Evolutionary conservation across 139 green algal species (phyloP), one percentile per base, ranked within the genome.

Genomic region (Chlamydomonas urium): DNA sequence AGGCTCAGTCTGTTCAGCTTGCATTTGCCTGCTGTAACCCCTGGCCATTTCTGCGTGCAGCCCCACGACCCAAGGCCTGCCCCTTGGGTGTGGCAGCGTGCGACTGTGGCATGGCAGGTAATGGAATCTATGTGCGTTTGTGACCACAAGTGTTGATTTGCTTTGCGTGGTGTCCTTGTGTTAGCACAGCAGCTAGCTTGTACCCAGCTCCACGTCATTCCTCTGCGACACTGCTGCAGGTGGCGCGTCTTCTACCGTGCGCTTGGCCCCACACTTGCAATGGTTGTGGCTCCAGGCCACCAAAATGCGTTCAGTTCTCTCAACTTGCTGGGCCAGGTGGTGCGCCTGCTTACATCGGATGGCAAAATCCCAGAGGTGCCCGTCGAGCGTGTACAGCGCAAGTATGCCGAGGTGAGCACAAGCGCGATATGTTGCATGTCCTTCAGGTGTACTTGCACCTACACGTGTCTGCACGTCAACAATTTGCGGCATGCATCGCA

Each of bases 381-480:
- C 14, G 53, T 33, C 6, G 53, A 63, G 53, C 24, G 53, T 26
- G 19, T 63, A 33, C 53, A 63, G 53, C 53, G 53, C 53, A 63
- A 63, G 53, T 63, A 34, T 63, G n/a, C 53, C 24, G 53, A 63
- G 53, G 53, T 63, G 53, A 63, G 53, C 53, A 63, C 53, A 32
- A 63, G 53, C 21, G 21, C 45, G 45, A 56, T 17, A 56, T 32
- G 56, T 10, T 53, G 42, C 42, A 53, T 53, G 42, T n/a, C 42
- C 10, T 53, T 10, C 42, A 53, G 10, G 42, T 53, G 42, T 53
- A 17, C 42, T 10, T 53, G 42, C 42, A 17, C 42, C 14, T 53
- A 17, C 42, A 53, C 17, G 42, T 53, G 42, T 53, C 14, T 53
- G 42, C n/a, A n/a, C n/a, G n/a, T n/a, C n/a, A n/a, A n/a, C n/a